Evolutionary conservation across 176 grass and related monocot species (phyloP).

Genomic region (Hsuehochloa calcarea): DNA sequence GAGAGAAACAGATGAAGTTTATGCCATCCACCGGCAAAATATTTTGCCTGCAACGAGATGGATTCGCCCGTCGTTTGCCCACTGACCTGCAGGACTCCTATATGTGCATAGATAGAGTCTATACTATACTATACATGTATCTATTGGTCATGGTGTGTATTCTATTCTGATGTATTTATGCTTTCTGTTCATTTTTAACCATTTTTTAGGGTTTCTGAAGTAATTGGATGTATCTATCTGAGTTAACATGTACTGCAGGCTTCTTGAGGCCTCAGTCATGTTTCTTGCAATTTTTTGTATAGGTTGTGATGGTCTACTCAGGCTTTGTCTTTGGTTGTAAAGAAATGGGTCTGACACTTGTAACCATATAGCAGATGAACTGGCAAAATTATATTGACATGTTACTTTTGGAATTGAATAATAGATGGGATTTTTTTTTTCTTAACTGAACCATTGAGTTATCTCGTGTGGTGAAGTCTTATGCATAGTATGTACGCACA

Average conservation of each 20-base stretch:
- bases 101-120: slow-evolving; percentile 40
- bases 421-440: not conserved
- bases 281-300: slow-evolving; percentile 17
- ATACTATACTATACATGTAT: slow-evolving; percentile 41
- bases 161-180: slow-evolving; percentile 24
- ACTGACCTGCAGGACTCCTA: not conserved
- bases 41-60: slow-evolving; percentile 24
- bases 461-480: not conserved
- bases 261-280: not conserved
- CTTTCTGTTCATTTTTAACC: not conserved
- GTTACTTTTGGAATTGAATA: slow-evolving; percentile 6
- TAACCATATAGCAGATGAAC: slow-evolving; percentile 31
- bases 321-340: slow-evolving; percentile 30
- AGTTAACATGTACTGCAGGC: slow-evolving; percentile 27
- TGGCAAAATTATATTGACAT: slow-evolving; percentile 2
- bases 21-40: not conserved
- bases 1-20: slow-evolving; percentile 24
- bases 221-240: slow-evolving; percentile 28
- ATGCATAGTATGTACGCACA: not conserved
- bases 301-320: slow-evolving; percentile 16
- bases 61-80: not conserved
- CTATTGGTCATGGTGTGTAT: slow-evolving; percentile 33
- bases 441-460: not conserved
- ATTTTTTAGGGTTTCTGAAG: slow-evolving; percentile 28
- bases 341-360: slow-evolving; percentile 4